These are phyloP conservation scores for Fusarium xylarioides DNA, from an alignment of 2,329 filamentous ascomycete genomes.

Conservation along the genomic window DNA sequence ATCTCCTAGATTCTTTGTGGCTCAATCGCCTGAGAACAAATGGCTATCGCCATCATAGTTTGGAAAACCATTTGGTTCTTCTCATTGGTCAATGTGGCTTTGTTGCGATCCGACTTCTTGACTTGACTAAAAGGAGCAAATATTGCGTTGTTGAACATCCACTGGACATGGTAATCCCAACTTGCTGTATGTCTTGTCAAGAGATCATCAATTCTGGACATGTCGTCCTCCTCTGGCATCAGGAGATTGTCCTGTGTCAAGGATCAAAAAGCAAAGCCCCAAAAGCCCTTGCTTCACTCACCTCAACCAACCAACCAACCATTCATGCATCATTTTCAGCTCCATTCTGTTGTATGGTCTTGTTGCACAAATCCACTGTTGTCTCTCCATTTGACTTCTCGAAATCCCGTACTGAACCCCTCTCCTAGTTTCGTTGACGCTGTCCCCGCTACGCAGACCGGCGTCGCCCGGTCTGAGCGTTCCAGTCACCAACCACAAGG, in stretches of 20 bases:
- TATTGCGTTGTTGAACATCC: neutral
- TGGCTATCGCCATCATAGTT: slow-evolving; percentile 1
- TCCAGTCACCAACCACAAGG: slow-evolving; percentile 16
- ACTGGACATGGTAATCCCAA: neutral
- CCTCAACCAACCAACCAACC: slow-evolving; percentile 7
- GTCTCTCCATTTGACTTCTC: slow-evolving; percentile 30
- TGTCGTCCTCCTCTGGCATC: slow-evolving; percentile 9
- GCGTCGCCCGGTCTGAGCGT: slow-evolving; percentile 13
- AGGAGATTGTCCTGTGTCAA: neutral
- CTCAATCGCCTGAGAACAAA: neutral
- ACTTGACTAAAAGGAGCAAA: slow-evolving; percentile 5
- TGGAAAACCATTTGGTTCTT: neutral
- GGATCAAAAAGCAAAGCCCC: slow-evolving; percentile 12
- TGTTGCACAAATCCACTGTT: slow-evolving; percentile 36
- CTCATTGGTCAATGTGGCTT: neutral
- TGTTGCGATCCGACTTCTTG: neutral
- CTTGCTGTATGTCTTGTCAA: neutral
- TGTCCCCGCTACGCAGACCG: slow-evolving; percentile 23
- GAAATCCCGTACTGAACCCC: slow-evolving; percentile 11
- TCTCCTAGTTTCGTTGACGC: slow-evolving; percentile 17
- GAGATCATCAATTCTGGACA: neutral
- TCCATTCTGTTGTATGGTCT: slow-evolving; percentile 11
- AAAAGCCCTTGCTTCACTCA: slow-evolving; percentile 7
- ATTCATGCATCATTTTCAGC: slow-evolving; percentile 1
- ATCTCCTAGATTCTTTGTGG: neutral